These are phyloP conservation scores for Penicillium diatomitis DNA, from an alignment of 495 filamentous ascomycete genomes.

Conservation along the genomic window DNA sequence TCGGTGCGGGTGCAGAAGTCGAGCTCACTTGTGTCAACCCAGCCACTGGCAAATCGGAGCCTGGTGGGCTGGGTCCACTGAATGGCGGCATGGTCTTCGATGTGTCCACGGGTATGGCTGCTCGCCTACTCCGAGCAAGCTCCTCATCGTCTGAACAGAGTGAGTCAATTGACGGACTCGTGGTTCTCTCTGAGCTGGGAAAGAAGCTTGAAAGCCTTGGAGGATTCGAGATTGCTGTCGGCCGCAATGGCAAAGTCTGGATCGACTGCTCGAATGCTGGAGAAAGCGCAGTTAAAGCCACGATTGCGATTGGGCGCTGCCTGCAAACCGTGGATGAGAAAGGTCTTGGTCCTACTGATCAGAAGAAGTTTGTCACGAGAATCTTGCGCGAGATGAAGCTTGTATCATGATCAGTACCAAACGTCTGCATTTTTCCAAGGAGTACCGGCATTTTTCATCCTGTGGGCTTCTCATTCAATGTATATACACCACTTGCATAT, in stretches of 20 bases:
- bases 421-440: constrained; percentile 4
- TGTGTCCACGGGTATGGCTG: constrained; percentile 69
- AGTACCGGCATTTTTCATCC: constrained; percentile 2
- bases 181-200: constrained; percentile 74
- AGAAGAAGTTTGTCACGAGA: constrained; percentile 71
- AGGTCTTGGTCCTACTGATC: constrained; percentile 57
- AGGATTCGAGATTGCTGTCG: constrained; percentile 89
- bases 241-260: constrained; percentile 91
- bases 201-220: constrained; percentile 53
- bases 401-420: constrained; percentile 13
- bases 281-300: constrained; percentile 45
- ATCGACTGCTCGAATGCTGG: constrained; percentile 60
- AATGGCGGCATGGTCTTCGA: constrained; percentile 82
- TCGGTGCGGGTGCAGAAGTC: constrained; percentile 74
- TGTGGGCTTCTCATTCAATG: constrained; percentile 1
- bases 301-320: constrained; percentile 71
- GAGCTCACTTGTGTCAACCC: constrained; percentile 85
- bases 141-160: constrained; percentile 50
- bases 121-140: constrained; percentile 51
- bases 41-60: constrained; percentile 76
- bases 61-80: constrained; percentile 79
- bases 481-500: constrained; percentile 9
- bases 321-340: constrained; percentile 66
- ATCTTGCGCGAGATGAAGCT: constrained; percentile 46
- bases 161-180: constrained; percentile 53